These are phyloP conservation scores for Verbascum thapsus DNA, from an alignment of 257 asterid species.

Conservation along the genomic window DNA sequence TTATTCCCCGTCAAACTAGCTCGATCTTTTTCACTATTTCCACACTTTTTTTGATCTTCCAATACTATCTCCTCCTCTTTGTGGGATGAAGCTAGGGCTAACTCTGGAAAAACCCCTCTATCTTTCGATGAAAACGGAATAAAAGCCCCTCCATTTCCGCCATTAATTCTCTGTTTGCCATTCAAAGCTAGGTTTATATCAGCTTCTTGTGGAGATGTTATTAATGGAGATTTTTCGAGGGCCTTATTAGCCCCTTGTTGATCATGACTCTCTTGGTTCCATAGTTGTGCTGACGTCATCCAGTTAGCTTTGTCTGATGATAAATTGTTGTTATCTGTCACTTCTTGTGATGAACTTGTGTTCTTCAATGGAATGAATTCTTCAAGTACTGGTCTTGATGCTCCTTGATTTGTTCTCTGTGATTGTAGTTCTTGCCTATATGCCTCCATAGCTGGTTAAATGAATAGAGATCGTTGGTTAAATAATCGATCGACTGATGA, in stretches of 20 bases:
- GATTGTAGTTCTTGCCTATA: slow-evolving; percentile 81
- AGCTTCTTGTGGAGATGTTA: slow-evolving; percentile 46
- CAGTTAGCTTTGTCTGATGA: slow-evolving; percentile 77
- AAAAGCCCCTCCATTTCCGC: slow-evolving; percentile 74
- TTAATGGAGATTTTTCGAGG: too few relatives aligned
- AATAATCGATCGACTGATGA: too few relatives aligned
- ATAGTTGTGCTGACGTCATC: slow-evolving; percentile 93
- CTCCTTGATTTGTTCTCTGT: slow-evolving; percentile 44
- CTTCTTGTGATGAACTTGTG: slow-evolving; percentile 29
- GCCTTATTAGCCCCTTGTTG: too few relatives aligned
- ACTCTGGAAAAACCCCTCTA: slow-evolving; percentile 56
- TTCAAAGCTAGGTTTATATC: slow-evolving; percentile 54
- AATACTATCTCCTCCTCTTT: slow-evolving; percentile 42
- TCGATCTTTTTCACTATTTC: too few relatives aligned
- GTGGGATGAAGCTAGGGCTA: slow-evolving; percentile 69
- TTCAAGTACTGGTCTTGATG: slow-evolving; percentile 79
- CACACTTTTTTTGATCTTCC: too few relatives aligned
- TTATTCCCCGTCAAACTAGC: slow-evolving; percentile 17
- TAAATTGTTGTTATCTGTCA: slow-evolving; percentile 31
- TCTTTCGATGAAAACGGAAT: slow-evolving; percentile 60
- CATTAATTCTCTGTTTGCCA: slow-evolving; percentile 44
- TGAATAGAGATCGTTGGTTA: too few relatives aligned
- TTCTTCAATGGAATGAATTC: slow-evolving; percentile 78
- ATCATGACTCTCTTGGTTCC: slow-evolving; percentile 93
- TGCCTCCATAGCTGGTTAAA: slow-evolving; percentile 75